Evolutionary conservation across 306 rosid species (phyloP).

Genomic region (Lagenaria siceraria): DNA sequence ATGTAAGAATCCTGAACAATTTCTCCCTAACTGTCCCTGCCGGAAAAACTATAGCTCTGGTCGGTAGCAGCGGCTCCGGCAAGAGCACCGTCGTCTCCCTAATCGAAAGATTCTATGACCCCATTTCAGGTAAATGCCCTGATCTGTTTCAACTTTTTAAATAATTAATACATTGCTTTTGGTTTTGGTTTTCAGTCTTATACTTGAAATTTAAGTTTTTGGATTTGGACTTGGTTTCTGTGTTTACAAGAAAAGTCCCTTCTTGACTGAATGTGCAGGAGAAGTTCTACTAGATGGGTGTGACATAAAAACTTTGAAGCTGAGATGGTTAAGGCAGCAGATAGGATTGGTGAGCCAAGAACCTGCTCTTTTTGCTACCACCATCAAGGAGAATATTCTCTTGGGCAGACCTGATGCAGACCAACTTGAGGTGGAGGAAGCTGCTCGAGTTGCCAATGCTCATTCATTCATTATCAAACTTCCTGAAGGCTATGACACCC

Average conservation of each 20-base stretch:
- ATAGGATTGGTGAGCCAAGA: slow-evolving; percentile 98
- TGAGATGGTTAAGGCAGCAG: slow-evolving; percentile 91
- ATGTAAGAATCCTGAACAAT: slow-evolving; percentile 55
- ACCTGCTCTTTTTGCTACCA: slow-evolving; percentile 92
- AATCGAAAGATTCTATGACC: slow-evolving; percentile 92
- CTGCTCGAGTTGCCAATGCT: slow-evolving; percentile 95
- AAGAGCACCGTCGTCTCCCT: slow-evolving; percentile 96
- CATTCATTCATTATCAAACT: slow-evolving; percentile 92
- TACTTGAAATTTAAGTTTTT: neutral
- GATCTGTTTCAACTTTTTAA: neutral
- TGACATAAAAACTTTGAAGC: slow-evolving; percentile 75
- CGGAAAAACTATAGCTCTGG: slow-evolving; percentile 92
- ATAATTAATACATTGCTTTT: neutral
- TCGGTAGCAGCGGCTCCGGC: slow-evolving; percentile 98
- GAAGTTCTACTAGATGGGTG: slow-evolving; percentile 83
- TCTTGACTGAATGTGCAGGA: slow-evolving; percentile 32
- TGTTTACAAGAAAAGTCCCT: neutral
- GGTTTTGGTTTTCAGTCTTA: neutral
- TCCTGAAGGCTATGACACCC: slow-evolving; percentile 84
- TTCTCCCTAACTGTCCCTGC: slow-evolving; percentile 78
- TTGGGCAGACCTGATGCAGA: slow-evolving; percentile 90
- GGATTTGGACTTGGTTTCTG: neutral
- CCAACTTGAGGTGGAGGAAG: slow-evolving; percentile 92
- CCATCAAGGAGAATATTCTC: slow-evolving; percentile 79
- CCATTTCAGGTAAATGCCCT: slow-evolving; percentile 44